phyloP scores from a whole-genome alignment of 2,329 filamentous ascomycete genomes.

The Penicillium digitatum region DNA sequence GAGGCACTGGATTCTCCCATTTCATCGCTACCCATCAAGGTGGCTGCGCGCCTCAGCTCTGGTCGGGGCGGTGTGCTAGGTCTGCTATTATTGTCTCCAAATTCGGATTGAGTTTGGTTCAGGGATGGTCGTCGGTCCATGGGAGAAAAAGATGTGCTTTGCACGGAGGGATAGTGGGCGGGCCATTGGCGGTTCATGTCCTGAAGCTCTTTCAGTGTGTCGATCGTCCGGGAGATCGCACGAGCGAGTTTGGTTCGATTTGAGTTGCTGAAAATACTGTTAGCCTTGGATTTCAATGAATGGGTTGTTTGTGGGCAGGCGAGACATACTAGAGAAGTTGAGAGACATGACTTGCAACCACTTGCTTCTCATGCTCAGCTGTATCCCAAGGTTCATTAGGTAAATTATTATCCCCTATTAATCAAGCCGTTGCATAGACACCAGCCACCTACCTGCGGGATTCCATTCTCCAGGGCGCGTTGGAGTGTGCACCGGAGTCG shows the following conservation, averaged over 20 bases:
- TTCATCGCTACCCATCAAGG: constrained; percentile 59
- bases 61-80: constrained; percentile 41
- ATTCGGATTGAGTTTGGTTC: constrained; percentile 36
- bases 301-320: not conserved
- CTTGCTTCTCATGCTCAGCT: constrained; percentile 61
- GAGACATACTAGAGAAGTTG: constrained; percentile 72
- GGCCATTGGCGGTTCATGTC: constrained; percentile 90
- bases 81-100: constrained; percentile 24
- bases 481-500: constrained; percentile 55
- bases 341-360: constrained; percentile 77
- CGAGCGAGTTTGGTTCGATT: constrained; percentile 83
- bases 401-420: not conserved
- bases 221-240: constrained; percentile 80
- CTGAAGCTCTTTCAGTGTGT: constrained; percentile 76
- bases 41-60: constrained; percentile 66
- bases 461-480: constrained; percentile 48
- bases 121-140: constrained; percentile 38
- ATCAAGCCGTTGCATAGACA: not conserved
- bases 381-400: constrained; percentile 22
- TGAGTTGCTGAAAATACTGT: constrained; percentile 58
- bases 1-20: constrained; percentile 68
- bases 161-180: constrained; percentile 77
- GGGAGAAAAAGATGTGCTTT: constrained; percentile 25
- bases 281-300: constrained; percentile 9
- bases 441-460: constrained; percentile 36